Percentiles rank a stretch among this genome's conserved stretches.
Conservation (phyloP, 805 yeast species). For the Isabelozyma pseudorhagii region DNA sequence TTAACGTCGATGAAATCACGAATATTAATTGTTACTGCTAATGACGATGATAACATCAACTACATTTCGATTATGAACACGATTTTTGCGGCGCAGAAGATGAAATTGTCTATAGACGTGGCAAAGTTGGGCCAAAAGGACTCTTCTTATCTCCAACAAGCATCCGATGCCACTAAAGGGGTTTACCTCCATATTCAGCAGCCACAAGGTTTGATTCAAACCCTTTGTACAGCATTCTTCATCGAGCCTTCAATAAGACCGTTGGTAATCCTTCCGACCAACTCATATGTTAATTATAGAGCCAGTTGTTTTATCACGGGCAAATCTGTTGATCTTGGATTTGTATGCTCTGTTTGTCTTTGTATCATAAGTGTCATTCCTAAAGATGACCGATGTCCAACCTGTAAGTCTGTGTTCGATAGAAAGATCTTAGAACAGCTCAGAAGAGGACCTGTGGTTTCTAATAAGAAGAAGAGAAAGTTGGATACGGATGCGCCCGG, state of each 20-base stretch:
- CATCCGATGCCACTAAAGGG: conserved; percentile 92
- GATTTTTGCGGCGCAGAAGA: conserved; percentile 92
- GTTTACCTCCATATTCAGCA: conserved; percentile 68
- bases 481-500: conserved; percentile 9
- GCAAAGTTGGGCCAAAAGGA: conserved; percentile 65
- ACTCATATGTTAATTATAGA: conserved; percentile 83
- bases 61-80: conserved; percentile 94
- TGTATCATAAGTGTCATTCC: conserved; percentile 77
- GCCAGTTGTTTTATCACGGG: conserved; percentile 93
- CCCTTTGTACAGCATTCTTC: conserved; percentile 74
- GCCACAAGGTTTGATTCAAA: conserved; percentile 78
- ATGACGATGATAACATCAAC: conserved; percentile 72
- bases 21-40: conserved; percentile 58
- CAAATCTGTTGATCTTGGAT: conserved; percentile 88
- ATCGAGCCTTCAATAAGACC: conserved; percentile 81
- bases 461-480: conserved; percentile 34
- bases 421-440: conserved; percentile 55
- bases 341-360: conserved; percentile 90
- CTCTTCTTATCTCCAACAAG: conserved; percentile 89
- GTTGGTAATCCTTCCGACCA: conserved; percentile 77
- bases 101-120: conserved; percentile 85
- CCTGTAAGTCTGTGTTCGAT: conserved; percentile 80
- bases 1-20: conserved; percentile 34
- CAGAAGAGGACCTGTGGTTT: conserved; percentile 57
- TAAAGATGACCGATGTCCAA: conserved; percentile 68